Evolutionary conservation across 805 yeast species (phyloP).

Genomic region (Candida silvatica): DNA sequence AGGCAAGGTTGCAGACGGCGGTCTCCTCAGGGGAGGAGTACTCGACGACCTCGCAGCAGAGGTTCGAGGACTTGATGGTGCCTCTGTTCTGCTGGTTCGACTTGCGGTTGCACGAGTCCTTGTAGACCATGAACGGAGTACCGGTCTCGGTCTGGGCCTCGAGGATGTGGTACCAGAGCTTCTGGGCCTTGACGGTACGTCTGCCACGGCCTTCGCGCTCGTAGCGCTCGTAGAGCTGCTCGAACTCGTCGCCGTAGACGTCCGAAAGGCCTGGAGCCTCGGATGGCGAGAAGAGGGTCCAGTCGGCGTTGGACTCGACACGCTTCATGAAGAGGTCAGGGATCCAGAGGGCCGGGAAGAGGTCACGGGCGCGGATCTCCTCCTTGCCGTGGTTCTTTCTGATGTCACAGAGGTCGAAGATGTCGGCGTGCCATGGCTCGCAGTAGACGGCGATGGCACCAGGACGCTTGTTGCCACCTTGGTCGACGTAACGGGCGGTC

Average conservation of each 20-base stretch:
- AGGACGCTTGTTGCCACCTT: conserved; percentile 59
- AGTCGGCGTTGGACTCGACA: conserved; percentile 44
- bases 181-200: conserved; percentile 45
- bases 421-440: conserved; percentile 59
- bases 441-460: conserved; percentile 55
- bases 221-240: conserved; percentile 39
- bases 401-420: conserved; percentile 49
- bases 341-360: conserved; percentile 57
- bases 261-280: conserved; percentile 52
- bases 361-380: conserved; percentile 54
- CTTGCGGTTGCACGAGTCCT: conserved; percentile 52
- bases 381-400: conserved; percentile 59
- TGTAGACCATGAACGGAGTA: conserved; percentile 56
- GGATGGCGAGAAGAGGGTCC: conserved; percentile 54
- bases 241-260: conserved; percentile 48
- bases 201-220: conserved; percentile 44
- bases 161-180: conserved; percentile 51
- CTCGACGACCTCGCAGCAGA: conserved; percentile 58
- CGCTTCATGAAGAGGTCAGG: conserved; percentile 56
- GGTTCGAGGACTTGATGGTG: conserved; percentile 49
- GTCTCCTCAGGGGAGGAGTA: conserved; percentile 50
- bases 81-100: conserved; percentile 56
- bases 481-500: conserved; percentile 57
- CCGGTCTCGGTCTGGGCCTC: conserved; percentile 62
- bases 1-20: conserved; percentile 56